These are phyloP conservation scores for Amanita jacksonii DNA, from an alignment of 768 basidiomycete species.

Conservation along the genomic window DNA sequence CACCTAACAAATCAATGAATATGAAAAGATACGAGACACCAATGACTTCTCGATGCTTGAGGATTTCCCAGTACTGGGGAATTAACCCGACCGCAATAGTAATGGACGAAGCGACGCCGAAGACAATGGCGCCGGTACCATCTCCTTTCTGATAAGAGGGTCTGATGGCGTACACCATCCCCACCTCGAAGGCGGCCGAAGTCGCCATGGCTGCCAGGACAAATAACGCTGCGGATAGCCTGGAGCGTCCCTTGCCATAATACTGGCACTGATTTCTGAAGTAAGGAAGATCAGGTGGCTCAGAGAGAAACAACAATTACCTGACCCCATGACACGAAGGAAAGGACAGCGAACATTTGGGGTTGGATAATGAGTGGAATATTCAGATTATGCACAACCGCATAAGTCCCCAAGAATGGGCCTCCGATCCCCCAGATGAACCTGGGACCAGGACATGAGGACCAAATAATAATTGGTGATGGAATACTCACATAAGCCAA, in stretches of 20 bases:
- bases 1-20: constrained; percentile 58
- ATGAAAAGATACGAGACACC: constrained; percentile 70
- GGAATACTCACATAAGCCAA: constrained; percentile 45
- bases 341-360: constrained; percentile 52
- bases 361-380: constrained; percentile 66
- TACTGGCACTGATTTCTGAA: constrained; percentile 38
- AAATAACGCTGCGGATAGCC: constrained; percentile 22
- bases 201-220: constrained; percentile 30
- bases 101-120: constrained; percentile 53
- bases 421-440: constrained; percentile 53
- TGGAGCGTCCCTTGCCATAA: constrained; percentile 41
- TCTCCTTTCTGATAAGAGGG: constrained; percentile 27
- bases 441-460: constrained; percentile 19
- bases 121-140: constrained; percentile 32
- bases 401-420: constrained; percentile 57
- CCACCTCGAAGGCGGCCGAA: constrained; percentile 48
- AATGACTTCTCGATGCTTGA: constrained; percentile 46
- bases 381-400: constrained; percentile 53
- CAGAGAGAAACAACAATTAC: constrained; percentile 21
- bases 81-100: constrained; percentile 42
- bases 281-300: no score
- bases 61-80: constrained; percentile 74
- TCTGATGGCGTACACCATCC: constrained; percentile 48
- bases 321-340: constrained; percentile 58
- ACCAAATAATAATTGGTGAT: background rate